Evolutionary conservation across 164 flowering plant species (phyloP).

Genomic region (Dillenia suffruticosa): DNA sequence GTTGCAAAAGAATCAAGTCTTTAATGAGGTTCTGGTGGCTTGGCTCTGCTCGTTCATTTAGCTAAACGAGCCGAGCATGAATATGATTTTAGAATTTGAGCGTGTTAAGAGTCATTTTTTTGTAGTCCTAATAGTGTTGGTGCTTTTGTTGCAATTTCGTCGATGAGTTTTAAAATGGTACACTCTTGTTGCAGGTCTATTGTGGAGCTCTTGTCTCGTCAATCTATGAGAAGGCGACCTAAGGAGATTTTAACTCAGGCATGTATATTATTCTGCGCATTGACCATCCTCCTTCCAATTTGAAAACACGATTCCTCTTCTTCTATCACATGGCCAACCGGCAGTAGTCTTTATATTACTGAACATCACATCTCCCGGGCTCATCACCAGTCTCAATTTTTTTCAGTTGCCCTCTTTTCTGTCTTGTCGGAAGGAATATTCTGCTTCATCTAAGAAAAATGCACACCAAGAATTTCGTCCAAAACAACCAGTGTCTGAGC

Average conservation of each 20-base stretch:
- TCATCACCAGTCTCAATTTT: neutral
- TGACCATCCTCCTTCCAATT: neutral
- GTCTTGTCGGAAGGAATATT: conserved; percentile 47
- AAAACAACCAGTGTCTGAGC: conserved; percentile 28
- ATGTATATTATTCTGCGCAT: conserved; percentile 7
- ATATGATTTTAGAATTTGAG: too few species aligned
- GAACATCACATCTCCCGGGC: too few species aligned
- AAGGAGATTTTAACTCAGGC: conserved; percentile 34
- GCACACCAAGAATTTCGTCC: conserved; percentile 25
- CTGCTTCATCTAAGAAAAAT: conserved; percentile 30
- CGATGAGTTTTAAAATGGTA: too few species aligned
- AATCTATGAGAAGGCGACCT: conserved; percentile 26
- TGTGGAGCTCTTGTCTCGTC: conserved; percentile 31
- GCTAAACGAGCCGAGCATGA: too few species aligned
- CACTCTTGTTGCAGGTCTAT: conserved; percentile 33
- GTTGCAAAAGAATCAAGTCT: too few species aligned
- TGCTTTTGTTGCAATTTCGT: too few species aligned
- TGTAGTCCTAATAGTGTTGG: too few species aligned
- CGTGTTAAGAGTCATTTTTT: too few species aligned
- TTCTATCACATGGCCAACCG: too few species aligned
- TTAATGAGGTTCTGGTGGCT: too few species aligned
- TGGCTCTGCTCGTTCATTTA: too few species aligned
- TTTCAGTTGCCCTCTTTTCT: conserved; percentile 40
- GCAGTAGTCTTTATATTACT: too few species aligned
- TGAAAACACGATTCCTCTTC: neutral